phyloP scores from a whole-genome alignment of 139 green algal species.

The Chlamydomonas sphaeroides region DNA sequence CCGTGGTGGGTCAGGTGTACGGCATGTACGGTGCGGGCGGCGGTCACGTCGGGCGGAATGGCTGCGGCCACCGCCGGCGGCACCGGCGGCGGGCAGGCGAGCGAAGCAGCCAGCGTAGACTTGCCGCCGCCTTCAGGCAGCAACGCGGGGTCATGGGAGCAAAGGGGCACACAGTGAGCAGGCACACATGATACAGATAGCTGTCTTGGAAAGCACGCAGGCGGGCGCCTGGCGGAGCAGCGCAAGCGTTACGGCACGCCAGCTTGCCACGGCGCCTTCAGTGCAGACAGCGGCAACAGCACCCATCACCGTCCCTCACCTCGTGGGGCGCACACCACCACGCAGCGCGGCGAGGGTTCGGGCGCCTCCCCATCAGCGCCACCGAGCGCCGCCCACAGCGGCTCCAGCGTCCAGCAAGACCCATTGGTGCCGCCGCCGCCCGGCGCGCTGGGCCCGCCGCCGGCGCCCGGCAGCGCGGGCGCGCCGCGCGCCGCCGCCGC shows the following conservation, averaged over 20 bases:
- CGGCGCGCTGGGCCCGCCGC: background rate
- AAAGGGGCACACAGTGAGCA: too few relatives aligned
- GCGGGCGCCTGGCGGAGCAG: too few relatives aligned
- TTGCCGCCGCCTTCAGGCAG: slow-evolving; percentile 5
- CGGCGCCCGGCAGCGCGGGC: background rate
- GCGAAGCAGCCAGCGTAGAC: background rate
- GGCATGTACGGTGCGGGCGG: background rate
- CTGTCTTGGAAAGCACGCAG: too few relatives aligned
- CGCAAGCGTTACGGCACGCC: too few relatives aligned
- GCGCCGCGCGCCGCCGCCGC: background rate
- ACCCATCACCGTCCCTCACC: background rate
- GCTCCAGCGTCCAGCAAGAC: background rate
- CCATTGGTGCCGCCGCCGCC: background rate
- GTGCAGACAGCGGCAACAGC: too few relatives aligned
- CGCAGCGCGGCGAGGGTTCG: background rate
- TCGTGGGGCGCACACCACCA: background rate
- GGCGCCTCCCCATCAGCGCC: too few relatives aligned
- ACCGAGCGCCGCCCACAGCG: background rate
- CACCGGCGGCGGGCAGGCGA: background rate
- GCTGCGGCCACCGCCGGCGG: background rate
- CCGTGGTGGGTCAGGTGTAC: background rate
- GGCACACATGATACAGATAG: too few relatives aligned
- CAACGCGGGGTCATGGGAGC: too few relatives aligned
- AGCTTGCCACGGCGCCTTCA: too few relatives aligned
- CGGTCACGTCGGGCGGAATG: background rate